Conservation (phyloP, 2,329 filamentous ascomycete species). For the Ascochyta lentis region DNA sequence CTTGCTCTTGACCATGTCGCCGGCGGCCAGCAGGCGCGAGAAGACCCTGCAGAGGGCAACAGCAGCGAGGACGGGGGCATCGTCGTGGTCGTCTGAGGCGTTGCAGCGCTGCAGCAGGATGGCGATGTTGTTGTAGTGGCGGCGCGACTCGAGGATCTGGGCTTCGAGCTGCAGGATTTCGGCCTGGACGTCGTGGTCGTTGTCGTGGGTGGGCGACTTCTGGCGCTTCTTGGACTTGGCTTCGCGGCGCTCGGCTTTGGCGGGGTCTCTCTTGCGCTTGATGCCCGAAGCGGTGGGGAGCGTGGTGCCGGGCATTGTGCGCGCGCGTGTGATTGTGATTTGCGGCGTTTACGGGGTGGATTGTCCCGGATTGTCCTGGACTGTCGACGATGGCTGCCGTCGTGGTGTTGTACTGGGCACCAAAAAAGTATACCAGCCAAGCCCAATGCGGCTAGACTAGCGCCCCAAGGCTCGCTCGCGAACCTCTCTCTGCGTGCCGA, state of each 20-base stretch:
- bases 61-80: constrained; percentile 70
- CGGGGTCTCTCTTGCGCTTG: constrained; percentile 54
- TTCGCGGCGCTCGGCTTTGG: constrained; percentile 44
- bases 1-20: constrained; percentile 71
- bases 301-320: constrained; percentile 46
- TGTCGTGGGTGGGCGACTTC: constrained; percentile 37
- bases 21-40: constrained; percentile 77
- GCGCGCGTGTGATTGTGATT: background rate
- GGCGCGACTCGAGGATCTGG: constrained; percentile 82
- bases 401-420: no score
- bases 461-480: constrained; percentile 26
- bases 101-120: constrained; percentile 66
- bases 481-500: constrained; percentile 32
- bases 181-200: constrained; percentile 60
- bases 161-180: constrained; percentile 78
- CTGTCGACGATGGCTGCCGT: no score
- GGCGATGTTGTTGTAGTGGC: constrained; percentile 90
- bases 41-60: constrained; percentile 89
- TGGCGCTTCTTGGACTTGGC: constrained; percentile 48
- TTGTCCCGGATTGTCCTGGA: background rate
- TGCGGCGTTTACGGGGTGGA: background rate
- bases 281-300: constrained; percentile 38
- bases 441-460: constrained; percentile 30
- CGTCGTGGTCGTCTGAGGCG: constrained; percentile 55
- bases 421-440: constrained; percentile 6